Evolutionary conservation across 2,329 filamentous ascomycete genomes (phyloP).

Genomic region (Macrophomina phaseolina): DNA sequence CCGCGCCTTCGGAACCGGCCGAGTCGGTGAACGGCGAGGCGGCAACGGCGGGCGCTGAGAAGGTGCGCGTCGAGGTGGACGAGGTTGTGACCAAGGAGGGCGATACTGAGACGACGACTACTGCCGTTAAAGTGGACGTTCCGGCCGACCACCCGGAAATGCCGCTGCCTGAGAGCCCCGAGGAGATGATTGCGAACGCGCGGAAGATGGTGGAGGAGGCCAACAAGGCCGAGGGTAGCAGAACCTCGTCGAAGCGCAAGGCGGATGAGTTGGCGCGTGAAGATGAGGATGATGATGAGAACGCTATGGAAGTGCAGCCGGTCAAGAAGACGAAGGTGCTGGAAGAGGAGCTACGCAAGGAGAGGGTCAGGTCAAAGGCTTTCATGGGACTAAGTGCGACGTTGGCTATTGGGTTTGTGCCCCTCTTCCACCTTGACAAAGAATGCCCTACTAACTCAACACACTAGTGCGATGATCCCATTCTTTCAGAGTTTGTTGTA

Average conservation of each 20-base stretch:
- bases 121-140: conserved; percentile 76
- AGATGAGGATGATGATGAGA: conserved; percentile 52
- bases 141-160: conserved; percentile 70
- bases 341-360: conserved; percentile 80
- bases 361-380: conserved; percentile 84
- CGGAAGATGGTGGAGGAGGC: conserved; percentile 85
- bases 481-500: conserved; percentile 26
- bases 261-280: conserved; percentile 65
- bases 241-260: conserved; percentile 43
- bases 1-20: conserved; percentile 33
- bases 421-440: neutral
- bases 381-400: conserved; percentile 86
- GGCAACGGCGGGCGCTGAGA: conserved; percentile 49
- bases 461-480: conserved; percentile 22
- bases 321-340: conserved; percentile 75
- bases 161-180: conserved; percentile 76
- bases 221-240: conserved; percentile 56
- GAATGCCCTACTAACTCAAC: neutral
- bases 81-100: conserved; percentile 64
- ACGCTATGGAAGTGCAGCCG: conserved; percentile 52
- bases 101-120: conserved; percentile 71
- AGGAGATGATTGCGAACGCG: conserved; percentile 83
- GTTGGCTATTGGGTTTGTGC: conserved; percentile 85
- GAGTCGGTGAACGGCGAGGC: conserved; percentile 56
- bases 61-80: conserved; percentile 73